Evolutionary conservation across 768 basidiomycete genomes (phyloP).

Genomic region (Lentinula detonsa): DNA sequence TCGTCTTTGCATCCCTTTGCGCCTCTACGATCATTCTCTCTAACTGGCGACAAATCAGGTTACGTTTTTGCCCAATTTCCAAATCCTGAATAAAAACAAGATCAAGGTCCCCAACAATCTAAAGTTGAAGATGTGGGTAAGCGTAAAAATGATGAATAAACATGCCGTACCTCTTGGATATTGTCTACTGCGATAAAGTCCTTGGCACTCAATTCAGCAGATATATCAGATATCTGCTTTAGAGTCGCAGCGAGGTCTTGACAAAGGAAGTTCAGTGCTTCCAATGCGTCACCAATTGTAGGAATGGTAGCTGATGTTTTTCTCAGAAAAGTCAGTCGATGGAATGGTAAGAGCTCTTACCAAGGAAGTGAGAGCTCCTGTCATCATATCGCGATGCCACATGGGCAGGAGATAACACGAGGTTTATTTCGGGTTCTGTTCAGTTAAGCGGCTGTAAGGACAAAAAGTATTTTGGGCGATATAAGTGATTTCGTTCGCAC

Average conservation of each 20-base stretch:
- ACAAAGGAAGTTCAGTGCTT: conserved; percentile 57
- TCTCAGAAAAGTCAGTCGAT: background rate
- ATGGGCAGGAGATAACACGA: conserved; percentile 65
- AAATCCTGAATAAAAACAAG: conserved; percentile 56
- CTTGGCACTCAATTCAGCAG: conserved; percentile 64
- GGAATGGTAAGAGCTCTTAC: conserved; percentile 26
- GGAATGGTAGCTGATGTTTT: conserved; percentile 58
- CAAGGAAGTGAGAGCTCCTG: conserved; percentile 47
- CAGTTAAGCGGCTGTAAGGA: background rate
- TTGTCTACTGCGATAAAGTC: conserved; percentile 69
- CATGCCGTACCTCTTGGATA: conserved; percentile 52
- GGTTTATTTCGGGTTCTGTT: conserved; percentile 65
- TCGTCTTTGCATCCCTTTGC: conserved; percentile 41
- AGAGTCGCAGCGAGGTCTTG: conserved; percentile 54
- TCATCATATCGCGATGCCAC: conserved; percentile 55
- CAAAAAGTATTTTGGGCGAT: background rate
- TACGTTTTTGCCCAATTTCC: conserved; percentile 62
- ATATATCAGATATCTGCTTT: conserved; percentile 61
- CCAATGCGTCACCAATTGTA: conserved; percentile 67
- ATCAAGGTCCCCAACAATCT: conserved; percentile 50
- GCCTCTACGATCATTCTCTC: conserved; percentile 33
- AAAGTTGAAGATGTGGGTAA: background rate
- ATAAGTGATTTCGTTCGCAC: conserved; percentile 21
- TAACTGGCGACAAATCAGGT: conserved; percentile 59
- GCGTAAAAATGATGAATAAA: conserved; percentile 8